These are phyloP conservation scores for Candolleomyces eurysporus DNA, from an alignment of 768 basidiomycete genomes.

Conservation along the genomic window DNA sequence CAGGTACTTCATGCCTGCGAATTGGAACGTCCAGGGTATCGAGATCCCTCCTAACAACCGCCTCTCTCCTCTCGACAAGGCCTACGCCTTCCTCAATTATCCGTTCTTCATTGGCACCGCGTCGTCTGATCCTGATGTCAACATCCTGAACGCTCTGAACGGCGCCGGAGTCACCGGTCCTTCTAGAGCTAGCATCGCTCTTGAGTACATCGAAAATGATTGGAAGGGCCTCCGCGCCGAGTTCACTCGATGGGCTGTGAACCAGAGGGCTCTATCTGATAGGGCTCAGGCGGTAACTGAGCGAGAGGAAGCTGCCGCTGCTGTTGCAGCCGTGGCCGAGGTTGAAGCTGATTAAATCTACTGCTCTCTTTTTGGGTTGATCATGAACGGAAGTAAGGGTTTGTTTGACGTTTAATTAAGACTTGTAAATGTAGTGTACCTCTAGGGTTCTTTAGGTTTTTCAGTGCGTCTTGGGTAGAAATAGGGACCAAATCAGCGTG, in stretches of 20 bases:
- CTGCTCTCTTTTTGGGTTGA: too few species aligned
- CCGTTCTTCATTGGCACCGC: neutral
- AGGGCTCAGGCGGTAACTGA: neutral
- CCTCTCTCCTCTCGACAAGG: constrained; percentile 14
- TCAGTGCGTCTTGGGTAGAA: too few species aligned
- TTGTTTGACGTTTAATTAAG: too few species aligned
- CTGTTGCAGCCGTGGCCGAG: neutral
- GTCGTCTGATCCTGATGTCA: neutral
- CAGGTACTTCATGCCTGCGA: constrained; percentile 15
- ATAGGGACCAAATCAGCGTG: too few species aligned
- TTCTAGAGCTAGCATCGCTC: neutral
- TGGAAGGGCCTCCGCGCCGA: constrained; percentile 5
- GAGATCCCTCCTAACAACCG: constrained; percentile 9
- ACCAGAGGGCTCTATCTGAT: neutral
- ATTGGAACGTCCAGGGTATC: constrained; percentile 11
- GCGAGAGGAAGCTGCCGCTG: neutral
- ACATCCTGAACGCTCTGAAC: neutral
- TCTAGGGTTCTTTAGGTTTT: too few species aligned
- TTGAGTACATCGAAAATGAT: constrained; percentile 4
- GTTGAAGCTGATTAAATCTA: too few species aligned
- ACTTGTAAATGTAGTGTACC: too few species aligned
- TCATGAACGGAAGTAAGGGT: too few species aligned
- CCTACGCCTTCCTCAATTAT: constrained; percentile 8
- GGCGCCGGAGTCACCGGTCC: neutral
- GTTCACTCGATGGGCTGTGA: constrained; percentile 4